Base-by-base conservation (phyloP, 2,329 filamentous ascomycete genomes). In the Calonectria fujianensis region DNA sequence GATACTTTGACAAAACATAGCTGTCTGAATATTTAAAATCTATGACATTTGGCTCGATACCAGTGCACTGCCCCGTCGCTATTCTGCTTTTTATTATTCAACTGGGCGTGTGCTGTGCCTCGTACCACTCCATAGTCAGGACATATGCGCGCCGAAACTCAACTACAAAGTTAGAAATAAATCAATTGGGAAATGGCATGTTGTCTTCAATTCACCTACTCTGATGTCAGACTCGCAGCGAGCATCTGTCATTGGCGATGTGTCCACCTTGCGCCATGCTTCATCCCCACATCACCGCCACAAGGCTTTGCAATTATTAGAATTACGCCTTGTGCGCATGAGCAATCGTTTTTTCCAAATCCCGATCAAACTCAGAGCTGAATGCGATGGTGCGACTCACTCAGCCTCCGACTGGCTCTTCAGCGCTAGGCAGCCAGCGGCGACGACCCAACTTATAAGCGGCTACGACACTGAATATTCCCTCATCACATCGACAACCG, bases 381-480 rank as follows among this genome's bases (percentile, higher is more conserved):
- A 35, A 14, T 41, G 57, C 7, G 35, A 37, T 41, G 35, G n/a
- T 39, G 35, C 35, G 37, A 41, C n/a, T 61, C 37, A 61, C n/a
- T 61, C 37, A 61, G 57, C 57, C 54, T 10, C 31, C 31, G 32
- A 54, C 16, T 35, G 52, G n/a, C 45, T 5, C 52, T 57, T 32
- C 29, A 31, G 31, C 52, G 29, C 57, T 61, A 61, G 57, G 57
- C 57, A 61, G 57, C 35, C n/a, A 27, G 16, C 57, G 18, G 10
- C 35, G 18, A 14, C n/a, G 24, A 24, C 31, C 52, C 35, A 57
- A 35, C 13, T 41, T 61, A 61, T 41, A 61, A n/a, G 45, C 57
- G 27, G 24, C 41, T 20, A 39, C 32, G 24, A 20, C 45, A 24
- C 31, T 45, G 16, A 35, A 72, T 72, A 73, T 73, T 72, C 71